Evolutionary conservation across 1,284 basidiomycete species (phyloP).

Genomic region (Cryptococcus sp.): DNA sequence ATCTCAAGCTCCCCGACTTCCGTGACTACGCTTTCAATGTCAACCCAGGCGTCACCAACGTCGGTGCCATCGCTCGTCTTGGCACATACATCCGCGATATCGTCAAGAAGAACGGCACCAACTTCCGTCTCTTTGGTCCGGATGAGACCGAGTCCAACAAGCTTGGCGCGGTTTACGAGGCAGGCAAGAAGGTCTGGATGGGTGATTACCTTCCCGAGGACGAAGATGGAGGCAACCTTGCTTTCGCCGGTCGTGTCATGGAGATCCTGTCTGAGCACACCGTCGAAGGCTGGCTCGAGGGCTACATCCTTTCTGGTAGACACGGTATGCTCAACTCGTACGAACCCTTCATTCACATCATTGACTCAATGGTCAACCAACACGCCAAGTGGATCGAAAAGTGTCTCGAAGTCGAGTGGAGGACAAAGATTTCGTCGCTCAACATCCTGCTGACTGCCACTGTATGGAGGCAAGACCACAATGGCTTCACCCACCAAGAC

Average conservation of each 20-base stretch:
- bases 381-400: constrained; percentile 84
- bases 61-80: constrained; percentile 32
- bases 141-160: constrained; percentile 79
- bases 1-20: constrained; percentile 69
- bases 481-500: constrained; percentile 76
- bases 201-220: constrained; percentile 35
- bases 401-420: constrained; percentile 71
- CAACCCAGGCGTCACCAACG: constrained; percentile 31
- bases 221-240: constrained; percentile 38
- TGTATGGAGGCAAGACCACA: constrained; percentile 66
- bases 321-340: constrained; percentile 83
- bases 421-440: constrained; percentile 70
- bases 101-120: constrained; percentile 66
- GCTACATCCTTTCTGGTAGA: constrained; percentile 68
- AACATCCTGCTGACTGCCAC: constrained; percentile 61
- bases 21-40: constrained; percentile 56
- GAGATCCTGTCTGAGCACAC: constrained; percentile 88
- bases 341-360: constrained; percentile 69
- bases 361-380: constrained; percentile 55
- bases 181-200: constrained; percentile 45
- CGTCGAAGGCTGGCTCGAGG: constrained; percentile 81
- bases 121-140: constrained; percentile 81
- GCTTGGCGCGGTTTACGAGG: constrained; percentile 71
- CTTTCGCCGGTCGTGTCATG: constrained; percentile 65
- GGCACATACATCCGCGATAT: constrained; percentile 52